A percentile compares a stretch with the other conserved stretches of the same genome.
Evolutionary conservation across 306 rosid genomes (phyloP).

Genomic region (Fragaria iinumae): DNA sequence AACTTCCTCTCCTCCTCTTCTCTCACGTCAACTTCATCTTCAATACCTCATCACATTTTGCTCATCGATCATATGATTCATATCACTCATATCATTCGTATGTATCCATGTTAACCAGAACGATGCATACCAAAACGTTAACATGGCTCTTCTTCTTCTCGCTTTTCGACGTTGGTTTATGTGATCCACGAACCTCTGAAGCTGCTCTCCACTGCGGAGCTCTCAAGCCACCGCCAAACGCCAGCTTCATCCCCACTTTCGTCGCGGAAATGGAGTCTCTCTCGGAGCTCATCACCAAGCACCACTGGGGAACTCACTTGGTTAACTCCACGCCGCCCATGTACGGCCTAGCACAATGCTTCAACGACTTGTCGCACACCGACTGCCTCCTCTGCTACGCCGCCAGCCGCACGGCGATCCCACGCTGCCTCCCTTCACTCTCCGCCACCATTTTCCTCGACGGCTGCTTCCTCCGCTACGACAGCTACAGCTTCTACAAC

Average conservation of each 20-base stretch:
- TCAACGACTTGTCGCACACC: conserved; percentile 60
- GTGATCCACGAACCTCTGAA: conserved; percentile 61
- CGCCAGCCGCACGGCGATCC: conserved; percentile 67
- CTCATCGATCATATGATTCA: not conserved
- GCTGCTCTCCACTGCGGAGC: conserved; percentile 51
- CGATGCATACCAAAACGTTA: not conserved
- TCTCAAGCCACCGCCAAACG: conserved; percentile 16
- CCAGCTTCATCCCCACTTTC: conserved; percentile 57
- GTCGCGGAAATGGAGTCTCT: conserved; percentile 62
- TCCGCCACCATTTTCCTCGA: conserved; percentile 73
- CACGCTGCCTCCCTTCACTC: conserved; percentile 73
- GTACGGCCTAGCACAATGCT: conserved; percentile 69
- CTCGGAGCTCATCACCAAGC: conserved; percentile 35
- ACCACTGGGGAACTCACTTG: conserved; percentile 42
- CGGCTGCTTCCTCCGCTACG: conserved; percentile 87
- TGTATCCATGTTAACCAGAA: too few relatives aligned
- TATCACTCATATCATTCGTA: too few relatives aligned
- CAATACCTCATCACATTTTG: not conserved
- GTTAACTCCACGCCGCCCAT: conserved; percentile 49
- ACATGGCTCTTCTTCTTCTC: conserved; percentile 24
- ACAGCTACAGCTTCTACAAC: conserved; percentile 55
- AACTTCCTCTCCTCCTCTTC: too few relatives aligned
- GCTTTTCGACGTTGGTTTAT: conserved; percentile 18
- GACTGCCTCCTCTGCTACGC: conserved; percentile 85
- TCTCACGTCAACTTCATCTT: too few relatives aligned